Percentiles rank a stretch among this genome's conserved stretches.
Conservation (phyloP, 2,329 filamentous ascomycete genomes). For the Aspergillus piperis region DNA sequence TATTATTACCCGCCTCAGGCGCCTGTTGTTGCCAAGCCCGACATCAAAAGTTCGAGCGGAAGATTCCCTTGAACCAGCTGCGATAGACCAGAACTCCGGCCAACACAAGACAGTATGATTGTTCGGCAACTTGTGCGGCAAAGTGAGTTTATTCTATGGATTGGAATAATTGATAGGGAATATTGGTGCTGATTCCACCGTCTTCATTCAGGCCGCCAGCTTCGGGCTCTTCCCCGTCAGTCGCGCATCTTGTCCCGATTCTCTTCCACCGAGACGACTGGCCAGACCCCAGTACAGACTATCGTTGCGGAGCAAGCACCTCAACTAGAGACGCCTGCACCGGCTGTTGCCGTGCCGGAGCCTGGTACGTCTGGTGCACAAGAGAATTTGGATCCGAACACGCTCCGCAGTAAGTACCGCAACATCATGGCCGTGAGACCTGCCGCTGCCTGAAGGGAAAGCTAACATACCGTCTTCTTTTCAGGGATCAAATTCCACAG, state of each 20-base stretch:
- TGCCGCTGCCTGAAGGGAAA: not conserved
- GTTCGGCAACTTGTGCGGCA: slow-evolving; percentile 45
- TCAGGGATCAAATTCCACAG: slow-evolving; percentile 35
- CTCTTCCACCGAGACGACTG: slow-evolving; percentile 34
- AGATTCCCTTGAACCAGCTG: slow-evolving; percentile 23
- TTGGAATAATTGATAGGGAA: not conserved
- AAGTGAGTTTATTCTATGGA: slow-evolving; percentile 32
- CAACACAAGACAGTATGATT: slow-evolving; percentile 40
- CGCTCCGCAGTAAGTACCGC: slow-evolving; percentile 28
- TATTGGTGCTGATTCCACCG: slow-evolving; percentile 16
- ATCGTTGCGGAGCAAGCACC: slow-evolving; percentile 14
- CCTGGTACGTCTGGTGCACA: slow-evolving; percentile 10
- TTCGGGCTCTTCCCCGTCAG: slow-evolving; percentile 36
- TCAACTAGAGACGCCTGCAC: slow-evolving; percentile 17
- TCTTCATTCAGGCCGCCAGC: slow-evolving; percentile 37
- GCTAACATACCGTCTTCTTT: not conserved
- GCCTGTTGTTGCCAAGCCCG: slow-evolving; percentile 31
- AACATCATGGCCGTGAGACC: not conserved
- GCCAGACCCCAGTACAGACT: slow-evolving; percentile 28
- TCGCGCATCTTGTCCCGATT: slow-evolving; percentile 36
- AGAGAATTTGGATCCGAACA: slow-evolving; percentile 19
- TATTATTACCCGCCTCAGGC: slow-evolving; percentile 27
- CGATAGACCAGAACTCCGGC: slow-evolving; percentile 10
- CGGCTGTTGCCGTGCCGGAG: slow-evolving; percentile 4
- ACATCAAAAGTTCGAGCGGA: slow-evolving; percentile 40